Evolutionary conservation across 345 rosid genomes (phyloP), one percentile per base, ranked within the genome.

Genomic region (Eucalyptus leucophloia): DNA sequence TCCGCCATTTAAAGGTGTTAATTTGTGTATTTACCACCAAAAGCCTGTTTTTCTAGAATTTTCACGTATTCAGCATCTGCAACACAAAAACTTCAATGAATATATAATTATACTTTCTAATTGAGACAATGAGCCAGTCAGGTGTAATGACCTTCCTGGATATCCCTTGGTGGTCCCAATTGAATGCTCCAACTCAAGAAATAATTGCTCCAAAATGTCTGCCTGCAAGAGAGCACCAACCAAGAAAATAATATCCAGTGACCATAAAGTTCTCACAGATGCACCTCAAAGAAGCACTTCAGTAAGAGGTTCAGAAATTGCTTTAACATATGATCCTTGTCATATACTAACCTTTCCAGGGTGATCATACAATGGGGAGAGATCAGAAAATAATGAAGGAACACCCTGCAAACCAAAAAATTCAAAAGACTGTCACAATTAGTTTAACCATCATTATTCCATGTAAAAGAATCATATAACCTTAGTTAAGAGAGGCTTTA

Each of bases 341-440:
- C 85, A 40, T 40, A 40, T 15, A 92, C 93, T 92, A 88, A 97
- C 99, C 99, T 98, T 98, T 91, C 94, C 93, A 90, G 94, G 94
- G 89, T 96, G 98, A 91, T 94, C 94, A 88, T 98, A 98, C 87
- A 98, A 91, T 86, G 99, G 94, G 88, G 99, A 98, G 92, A 98
- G 99, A 90, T 97, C 99, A 30, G 99, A 97, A 91, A 98, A 98
- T 88, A 97, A 92, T 56, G 99, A 98, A 91, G 99, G 99, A 91
- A 98, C 99, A 87, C 99, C 99, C 99, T 96, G 92, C 60, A 88
- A 90, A 72, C 42, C 62, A 90, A 30, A 88, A 49, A 30, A 51
- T 87, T 86, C n/a, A 69, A 90, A 45, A 92, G 81, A 60, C 49
- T 86, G 89, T 83, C 72, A 40, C 40, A 86, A 62, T 14, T 86